These are phyloP conservation scores for Verruconis gallopava DNA, from an alignment of 2,329 filamentous ascomycete species.

Conservation along the genomic window DNA sequence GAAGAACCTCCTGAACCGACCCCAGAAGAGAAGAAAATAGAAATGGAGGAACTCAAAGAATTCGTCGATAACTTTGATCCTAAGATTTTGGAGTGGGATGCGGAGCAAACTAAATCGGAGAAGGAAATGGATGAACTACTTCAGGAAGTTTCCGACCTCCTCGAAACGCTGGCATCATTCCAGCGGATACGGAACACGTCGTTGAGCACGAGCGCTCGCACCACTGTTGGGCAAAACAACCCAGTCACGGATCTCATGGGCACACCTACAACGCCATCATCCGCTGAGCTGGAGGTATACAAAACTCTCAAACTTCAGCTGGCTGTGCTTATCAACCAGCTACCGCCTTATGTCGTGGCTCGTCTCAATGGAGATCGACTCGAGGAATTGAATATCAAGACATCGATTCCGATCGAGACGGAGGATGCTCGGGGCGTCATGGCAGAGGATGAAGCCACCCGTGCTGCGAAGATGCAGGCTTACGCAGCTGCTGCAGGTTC, in stretches of 20 bases:
- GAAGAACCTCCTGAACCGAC: conserved; percentile 23
- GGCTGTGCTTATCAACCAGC: conserved; percentile 54
- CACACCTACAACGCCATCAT: conserved; percentile 51
- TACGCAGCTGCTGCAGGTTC: conserved; percentile 17
- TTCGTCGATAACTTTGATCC: conserved; percentile 26
- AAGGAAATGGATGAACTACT: conserved; percentile 44
- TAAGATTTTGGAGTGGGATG: conserved; percentile 16
- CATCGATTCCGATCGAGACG: conserved; percentile 58
- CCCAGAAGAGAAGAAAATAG: conserved; percentile 23
- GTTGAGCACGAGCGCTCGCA: conserved; percentile 51
- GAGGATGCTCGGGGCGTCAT: conserved; percentile 66
- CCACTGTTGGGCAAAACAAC: conserved; percentile 54
- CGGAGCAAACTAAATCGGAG: conserved; percentile 22
- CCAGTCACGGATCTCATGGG: conserved; percentile 41
- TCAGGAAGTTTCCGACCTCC: conserved; percentile 57
- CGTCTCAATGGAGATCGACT: conserved; percentile 77
- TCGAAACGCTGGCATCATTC: conserved; percentile 64
- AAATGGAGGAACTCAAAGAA: conserved; percentile 24
- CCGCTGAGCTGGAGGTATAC: conserved; percentile 48
- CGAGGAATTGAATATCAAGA: conserved; percentile 71
- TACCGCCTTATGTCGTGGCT: conserved; percentile 76
- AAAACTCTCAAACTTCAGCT: conserved; percentile 64
- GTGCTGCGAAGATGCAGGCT: conserved; percentile 28
- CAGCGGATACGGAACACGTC: conserved; percentile 67
- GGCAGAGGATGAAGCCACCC: conserved; percentile 60